Percentiles rank a stretch among this genome's conserved stretches.
These are phyloP conservation scores for Vickermania ingenoplastis DNA, from an alignment of 208 protist species.

Conservation along the genomic window DNA sequence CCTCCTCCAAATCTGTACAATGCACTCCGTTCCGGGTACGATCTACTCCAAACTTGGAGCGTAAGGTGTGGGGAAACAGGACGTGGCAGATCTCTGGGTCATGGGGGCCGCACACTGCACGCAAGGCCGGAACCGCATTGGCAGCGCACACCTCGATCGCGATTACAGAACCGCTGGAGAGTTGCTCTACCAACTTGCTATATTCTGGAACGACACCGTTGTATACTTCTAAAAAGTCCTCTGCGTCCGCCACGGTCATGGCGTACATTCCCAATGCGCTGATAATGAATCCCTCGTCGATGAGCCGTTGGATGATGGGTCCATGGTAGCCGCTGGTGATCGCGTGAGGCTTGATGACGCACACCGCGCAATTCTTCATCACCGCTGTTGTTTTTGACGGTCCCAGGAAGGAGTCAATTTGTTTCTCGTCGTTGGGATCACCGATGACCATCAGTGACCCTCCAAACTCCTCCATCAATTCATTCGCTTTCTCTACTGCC, in stretches of 20 bases:
- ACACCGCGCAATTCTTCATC: constrained; percentile 87
- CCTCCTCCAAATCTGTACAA: constrained; percentile 95
- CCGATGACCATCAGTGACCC: constrained; percentile 27
- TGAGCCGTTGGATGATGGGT: constrained; percentile 80
- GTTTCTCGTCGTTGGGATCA: constrained; percentile 22
- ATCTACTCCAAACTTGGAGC: constrained; percentile 86
- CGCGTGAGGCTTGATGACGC: constrained; percentile 93
- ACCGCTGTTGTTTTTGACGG: constrained; percentile 68
- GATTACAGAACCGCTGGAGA: constrained; percentile 81
- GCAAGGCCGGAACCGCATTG: constrained; percentile 71
- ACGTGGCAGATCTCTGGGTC: constrained; percentile 87
- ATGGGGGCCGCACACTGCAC: constrained; percentile 84
- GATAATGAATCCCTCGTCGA: constrained; percentile 91
- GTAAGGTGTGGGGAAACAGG: constrained; percentile 89
- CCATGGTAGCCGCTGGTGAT: constrained; percentile 85
- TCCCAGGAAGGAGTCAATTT: constrained; percentile 27
- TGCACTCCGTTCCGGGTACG: constrained; percentile 89
- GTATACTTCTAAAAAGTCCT: constrained; percentile 97
- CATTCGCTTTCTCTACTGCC: constrained; percentile 35
- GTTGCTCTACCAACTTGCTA: constrained; percentile 85
- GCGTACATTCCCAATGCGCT: constrained; percentile 86
- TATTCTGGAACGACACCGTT: constrained; percentile 93
- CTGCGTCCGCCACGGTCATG: constrained; percentile 80
- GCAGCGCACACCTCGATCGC: constrained; percentile 85
- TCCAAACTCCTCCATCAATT: constrained; percentile 19